A percentile compares a stretch with the other conserved stretches of the same genome.
phyloP scores from a whole-genome alignment of 176 grass and related monocot species.

The Guadua angustifolia region DNA sequence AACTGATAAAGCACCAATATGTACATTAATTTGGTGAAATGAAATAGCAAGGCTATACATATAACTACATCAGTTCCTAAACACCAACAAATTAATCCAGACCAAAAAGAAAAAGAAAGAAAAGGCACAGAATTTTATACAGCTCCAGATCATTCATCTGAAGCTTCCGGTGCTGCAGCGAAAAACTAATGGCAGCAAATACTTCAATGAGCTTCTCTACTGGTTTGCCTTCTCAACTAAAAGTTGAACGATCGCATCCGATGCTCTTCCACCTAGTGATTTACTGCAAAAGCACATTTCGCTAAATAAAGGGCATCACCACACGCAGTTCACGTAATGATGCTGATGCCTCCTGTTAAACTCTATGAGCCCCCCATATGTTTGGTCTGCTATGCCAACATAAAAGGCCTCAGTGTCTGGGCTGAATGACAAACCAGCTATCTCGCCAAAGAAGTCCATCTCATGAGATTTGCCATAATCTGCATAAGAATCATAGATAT shows the following conservation, averaged over 20 bases:
- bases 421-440: conserved; percentile 86
- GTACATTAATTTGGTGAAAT: conserved; percentile 36
- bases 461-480: conserved; percentile 66
- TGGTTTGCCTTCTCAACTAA: not conserved
- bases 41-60: conserved; percentile 45
- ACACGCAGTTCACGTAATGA: conserved; percentile 62
- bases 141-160: conserved; percentile 40
- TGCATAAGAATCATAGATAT: conserved; percentile 66
- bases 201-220: not conserved
- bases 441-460: conserved; percentile 86
- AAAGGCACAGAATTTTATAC: conserved; percentile 37
- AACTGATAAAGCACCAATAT: conserved; percentile 41
- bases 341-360: conserved; percentile 65
- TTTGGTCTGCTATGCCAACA: conserved; percentile 75
- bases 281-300: not conserved
- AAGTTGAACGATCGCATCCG: not conserved
- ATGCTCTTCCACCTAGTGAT: not conserved
- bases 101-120: not conserved
- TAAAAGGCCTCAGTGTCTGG: conserved; percentile 68
- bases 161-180: conserved; percentile 25
- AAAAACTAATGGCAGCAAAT: conserved; percentile 40
- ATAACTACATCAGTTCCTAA: conserved; percentile 35
- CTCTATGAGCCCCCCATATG: conserved; percentile 76
- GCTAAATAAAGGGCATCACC: conserved; percentile 32
- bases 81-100: not conserved